A percentile compares a stretch with the other conserved stretches of the same genome.
phyloP scores from a whole-genome alignment of 164 flowering plant species.

The Vitis rupestris region DNA sequence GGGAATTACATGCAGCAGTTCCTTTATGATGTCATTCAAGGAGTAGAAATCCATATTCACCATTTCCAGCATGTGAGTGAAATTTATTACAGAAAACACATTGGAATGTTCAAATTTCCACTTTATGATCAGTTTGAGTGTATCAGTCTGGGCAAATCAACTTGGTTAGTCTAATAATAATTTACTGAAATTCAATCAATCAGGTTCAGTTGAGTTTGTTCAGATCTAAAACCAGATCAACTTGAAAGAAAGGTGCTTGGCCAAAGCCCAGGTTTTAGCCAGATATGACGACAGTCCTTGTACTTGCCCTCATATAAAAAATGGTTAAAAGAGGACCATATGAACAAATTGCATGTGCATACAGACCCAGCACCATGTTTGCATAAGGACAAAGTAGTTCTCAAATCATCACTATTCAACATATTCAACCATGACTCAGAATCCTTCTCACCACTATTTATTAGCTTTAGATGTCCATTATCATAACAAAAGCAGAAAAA shows the following conservation, averaged over 20 bases:
- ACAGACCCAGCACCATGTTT: too few species aligned
- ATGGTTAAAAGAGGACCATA: too few species aligned
- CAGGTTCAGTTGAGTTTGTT: background rate
- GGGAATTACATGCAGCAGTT: background rate
- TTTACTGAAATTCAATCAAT: background rate
- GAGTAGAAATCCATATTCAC: background rate
- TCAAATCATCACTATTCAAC: too few species aligned
- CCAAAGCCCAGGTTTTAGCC: background rate
- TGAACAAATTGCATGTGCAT: too few species aligned
- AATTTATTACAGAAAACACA: background rate
- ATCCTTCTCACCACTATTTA: too few species aligned
- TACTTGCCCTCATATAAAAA: background rate
- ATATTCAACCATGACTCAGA: too few species aligned
- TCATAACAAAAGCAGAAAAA: too few species aligned
- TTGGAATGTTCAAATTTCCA: background rate
- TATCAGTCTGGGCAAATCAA: background rate
- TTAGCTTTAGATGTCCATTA: too few species aligned
- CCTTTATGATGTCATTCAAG: background rate
- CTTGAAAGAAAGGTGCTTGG: background rate
- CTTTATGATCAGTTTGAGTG: background rate
- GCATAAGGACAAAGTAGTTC: too few species aligned
- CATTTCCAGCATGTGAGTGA: background rate
- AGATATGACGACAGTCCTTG: background rate
- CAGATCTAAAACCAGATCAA: background rate
- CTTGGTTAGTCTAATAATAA: background rate